phyloP scores from a whole-genome alignment of 1,284 basidiomycete genomes.

The Retiboletus flavoniger region DNA sequence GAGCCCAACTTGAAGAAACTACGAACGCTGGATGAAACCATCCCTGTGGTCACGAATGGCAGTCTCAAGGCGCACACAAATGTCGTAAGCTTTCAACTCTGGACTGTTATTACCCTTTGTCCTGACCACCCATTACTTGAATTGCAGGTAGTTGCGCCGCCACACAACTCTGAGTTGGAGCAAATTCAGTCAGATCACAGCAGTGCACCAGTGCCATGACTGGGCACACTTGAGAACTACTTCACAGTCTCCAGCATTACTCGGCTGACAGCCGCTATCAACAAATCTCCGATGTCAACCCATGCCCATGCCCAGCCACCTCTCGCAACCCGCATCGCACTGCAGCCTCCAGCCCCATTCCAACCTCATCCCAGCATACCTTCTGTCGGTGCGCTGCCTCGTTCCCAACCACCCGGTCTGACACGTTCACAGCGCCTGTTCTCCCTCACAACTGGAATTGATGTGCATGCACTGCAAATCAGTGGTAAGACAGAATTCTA shows the following conservation, averaged over 20 bases:
- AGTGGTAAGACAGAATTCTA: neutral
- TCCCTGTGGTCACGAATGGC: neutral
- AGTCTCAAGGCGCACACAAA: neutral
- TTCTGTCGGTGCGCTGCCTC: neutral
- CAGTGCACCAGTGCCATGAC: no score
- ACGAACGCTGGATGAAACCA: no score
- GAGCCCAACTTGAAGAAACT: no score
- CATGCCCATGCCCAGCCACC: neutral
- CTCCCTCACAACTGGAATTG: neutral
- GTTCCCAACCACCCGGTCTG: neutral
- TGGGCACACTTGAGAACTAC: neutral
- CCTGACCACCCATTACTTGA: no score
- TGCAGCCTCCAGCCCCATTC: no score
- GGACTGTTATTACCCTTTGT: no score
- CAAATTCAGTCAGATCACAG: no score
- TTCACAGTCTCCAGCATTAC: neutral
- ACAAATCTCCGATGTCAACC: neutral
- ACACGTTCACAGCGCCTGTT: neutral
- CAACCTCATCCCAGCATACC: no score
- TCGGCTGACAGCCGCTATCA: neutral
- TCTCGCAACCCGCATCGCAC: no score
- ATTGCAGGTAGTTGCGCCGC: no score
- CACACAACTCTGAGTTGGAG: no score
- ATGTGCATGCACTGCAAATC: neutral
- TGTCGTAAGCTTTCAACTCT: neutral